Percentiles rank a stretch among this genome's conserved stretches.
phyloP scores from a whole-genome alignment of 2,329 filamentous ascomycete genomes.

The Fusarium paranaense region DNA sequence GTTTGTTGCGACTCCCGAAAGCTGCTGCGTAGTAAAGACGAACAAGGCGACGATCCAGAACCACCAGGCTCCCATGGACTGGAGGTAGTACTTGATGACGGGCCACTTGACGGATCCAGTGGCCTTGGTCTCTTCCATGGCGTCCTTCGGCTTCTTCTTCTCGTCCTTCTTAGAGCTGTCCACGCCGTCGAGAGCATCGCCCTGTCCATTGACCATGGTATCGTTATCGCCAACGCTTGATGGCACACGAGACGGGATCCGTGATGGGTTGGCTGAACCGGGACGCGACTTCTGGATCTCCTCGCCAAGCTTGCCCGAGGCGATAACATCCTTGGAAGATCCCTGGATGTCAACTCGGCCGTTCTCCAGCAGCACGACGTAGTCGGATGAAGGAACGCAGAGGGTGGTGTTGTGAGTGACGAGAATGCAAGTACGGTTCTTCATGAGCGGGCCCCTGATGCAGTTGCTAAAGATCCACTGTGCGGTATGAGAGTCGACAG shows the following conservation, averaged over 20 bases:
- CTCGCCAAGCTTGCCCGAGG: constrained; percentile 89
- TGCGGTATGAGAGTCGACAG: constrained; percentile 96
- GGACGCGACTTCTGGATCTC: constrained; percentile 81
- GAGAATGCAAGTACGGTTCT: constrained; percentile 87
- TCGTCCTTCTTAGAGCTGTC: constrained; percentile 59
- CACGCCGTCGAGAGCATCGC: constrained; percentile 59
- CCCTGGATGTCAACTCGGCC: constrained; percentile 83
- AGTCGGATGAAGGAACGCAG: constrained; percentile 82
- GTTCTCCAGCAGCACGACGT: constrained; percentile 88
- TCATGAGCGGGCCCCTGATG: constrained; percentile 90
- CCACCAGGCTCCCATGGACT: constrained; percentile 95
- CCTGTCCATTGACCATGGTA: constrained; percentile 63
- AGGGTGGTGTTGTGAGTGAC: constrained; percentile 96
- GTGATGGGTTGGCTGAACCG: constrained; percentile 76
- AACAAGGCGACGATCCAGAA: constrained; percentile 85
- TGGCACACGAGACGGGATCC: constrained; percentile 79
- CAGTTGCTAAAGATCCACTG: constrained; percentile 98
- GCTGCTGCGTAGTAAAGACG: constrained; percentile 85
- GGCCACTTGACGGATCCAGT: constrained; percentile 88
- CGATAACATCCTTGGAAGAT: constrained; percentile 80
- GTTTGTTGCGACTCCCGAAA: constrained; percentile 88
- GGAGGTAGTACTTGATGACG: constrained; percentile 87
- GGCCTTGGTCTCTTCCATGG: constrained; percentile 81
- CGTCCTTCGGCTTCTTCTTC: constrained; percentile 60
- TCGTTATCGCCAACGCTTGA: constrained; percentile 79